Evolutionary conservation across 1,284 basidiomycete species (phyloP), one percentile per base, ranked within the genome.

Genomic region (Inonotus obliquus): DNA sequence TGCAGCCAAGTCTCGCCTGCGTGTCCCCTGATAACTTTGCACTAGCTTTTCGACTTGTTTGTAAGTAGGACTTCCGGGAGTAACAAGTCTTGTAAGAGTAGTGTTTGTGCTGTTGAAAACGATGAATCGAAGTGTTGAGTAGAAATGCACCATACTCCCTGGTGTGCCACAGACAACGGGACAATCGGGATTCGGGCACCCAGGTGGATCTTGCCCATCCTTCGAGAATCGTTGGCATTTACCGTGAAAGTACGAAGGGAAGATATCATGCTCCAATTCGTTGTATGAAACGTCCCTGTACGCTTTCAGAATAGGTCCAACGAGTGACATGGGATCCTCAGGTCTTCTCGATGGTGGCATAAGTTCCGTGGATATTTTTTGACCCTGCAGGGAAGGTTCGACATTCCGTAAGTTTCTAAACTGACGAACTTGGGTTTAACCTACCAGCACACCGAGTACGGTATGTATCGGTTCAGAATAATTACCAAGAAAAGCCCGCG

Each of bases 131-230:
- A 90, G 74, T 27, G 68, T 77, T 10, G 75, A 59, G 71, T 79
- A 90, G 74, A 83, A 87, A 72, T 89, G 86, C 6, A 86, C 80
- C 66, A 91, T 73, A 6, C 87, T 90, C 14, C 88, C 88, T n/a
- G 89, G 86, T 5, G 88, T 91, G 68, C 89, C 88, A 67, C 88
- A 90, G 48, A 89, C 81, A 61, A 88, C 80, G 37, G 86, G 81
- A 70, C 89, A 91, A 69, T 89, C 82, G 32, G 88, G 87, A 67
- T 90, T 87, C 2, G 89, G 88, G 67, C 89, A 91, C 29, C 89
- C 89, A 4, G 73, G 58, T 13, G 87, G 88, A 27, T 84, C 79
- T 59, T 78, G 72, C 54, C 81, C 84, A 60, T 82, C 75, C 6
- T 65, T 69, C 9, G 63, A 64, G 49, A 64, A 64, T 47, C 76